Percentiles rank a stretch among this genome's conserved stretches.
Evolutionary conservation across 2,329 filamentous ascomycete species (phyloP).

Genomic region (Fusarium subglutinans): DNA sequence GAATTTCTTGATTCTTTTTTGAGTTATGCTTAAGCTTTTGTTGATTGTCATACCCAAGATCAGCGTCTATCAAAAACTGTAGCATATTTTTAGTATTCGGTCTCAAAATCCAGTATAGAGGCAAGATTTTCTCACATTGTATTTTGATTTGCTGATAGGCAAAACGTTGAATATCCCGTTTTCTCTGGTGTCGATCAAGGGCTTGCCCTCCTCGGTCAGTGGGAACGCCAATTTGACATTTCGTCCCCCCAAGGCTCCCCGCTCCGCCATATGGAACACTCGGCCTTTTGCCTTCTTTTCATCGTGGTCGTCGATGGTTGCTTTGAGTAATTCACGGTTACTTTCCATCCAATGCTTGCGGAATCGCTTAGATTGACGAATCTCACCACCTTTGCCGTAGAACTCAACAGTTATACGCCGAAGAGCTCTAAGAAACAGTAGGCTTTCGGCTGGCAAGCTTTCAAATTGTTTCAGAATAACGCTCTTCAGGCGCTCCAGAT

Average conservation of each 20-base stretch:
- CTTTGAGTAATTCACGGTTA: neutral
- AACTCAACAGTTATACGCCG: neutral
- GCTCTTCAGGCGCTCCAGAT: neutral
- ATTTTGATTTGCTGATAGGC: neutral
- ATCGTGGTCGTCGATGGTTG: fast-evolving
- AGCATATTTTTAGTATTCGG: neutral
- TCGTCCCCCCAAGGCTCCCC: fast-evolving
- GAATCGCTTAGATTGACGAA: neutral
- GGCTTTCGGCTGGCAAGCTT: fast-evolving
- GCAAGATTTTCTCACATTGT: neutral
- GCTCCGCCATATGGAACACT: fast-evolving
- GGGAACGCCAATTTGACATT: neutral
- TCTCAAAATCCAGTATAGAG: fast-evolving
- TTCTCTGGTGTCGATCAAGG: fast-evolving
- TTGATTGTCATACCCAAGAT: neutral
- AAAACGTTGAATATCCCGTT: neutral
- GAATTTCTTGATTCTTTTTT: neutral
- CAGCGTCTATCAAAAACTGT: neutral
- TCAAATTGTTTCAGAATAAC: neutral
- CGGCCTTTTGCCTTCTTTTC: fast-evolving
- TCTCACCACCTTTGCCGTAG: neutral
- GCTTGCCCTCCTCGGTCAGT: fast-evolving
- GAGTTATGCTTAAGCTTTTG: neutral
- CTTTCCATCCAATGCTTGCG: fast-evolving
- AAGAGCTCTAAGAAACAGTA: fast-evolving